Evolutionary conservation across 2,329 filamentous ascomycete genomes (phyloP).

Genomic region (Fusarium sp.): DNA sequence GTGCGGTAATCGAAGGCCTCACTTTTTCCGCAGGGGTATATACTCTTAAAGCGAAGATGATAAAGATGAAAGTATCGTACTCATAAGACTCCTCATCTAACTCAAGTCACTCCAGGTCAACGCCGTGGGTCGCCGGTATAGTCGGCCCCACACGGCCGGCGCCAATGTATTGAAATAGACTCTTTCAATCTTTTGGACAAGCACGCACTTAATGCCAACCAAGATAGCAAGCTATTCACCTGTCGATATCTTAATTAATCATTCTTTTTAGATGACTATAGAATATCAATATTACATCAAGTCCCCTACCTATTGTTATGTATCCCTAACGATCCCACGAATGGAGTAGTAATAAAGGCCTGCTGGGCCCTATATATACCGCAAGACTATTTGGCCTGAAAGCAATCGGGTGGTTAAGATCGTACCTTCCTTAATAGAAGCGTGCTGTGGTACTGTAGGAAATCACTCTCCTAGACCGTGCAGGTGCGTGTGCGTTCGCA

Average conservation of each 20-base stretch:
- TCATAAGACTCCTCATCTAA: neutral
- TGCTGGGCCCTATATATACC: neutral
- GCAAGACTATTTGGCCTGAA: neutral
- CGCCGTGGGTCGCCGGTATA: neutral
- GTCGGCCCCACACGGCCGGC: neutral
- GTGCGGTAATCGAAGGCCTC: neutral
- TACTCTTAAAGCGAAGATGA: neutral
- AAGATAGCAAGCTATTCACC: neutral
- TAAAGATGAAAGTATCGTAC: neutral
- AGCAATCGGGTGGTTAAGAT: neutral
- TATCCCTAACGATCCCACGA: neutral
- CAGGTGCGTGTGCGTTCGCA: neutral
- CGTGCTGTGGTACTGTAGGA: too few relatives aligned
- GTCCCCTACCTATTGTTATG: neutral
- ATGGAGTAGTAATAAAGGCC: neutral
- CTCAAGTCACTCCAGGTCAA: neutral
- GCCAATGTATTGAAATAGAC: neutral
- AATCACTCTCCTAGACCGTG: neutral
- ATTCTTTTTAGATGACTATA: neutral
- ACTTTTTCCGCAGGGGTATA: too few relatives aligned
- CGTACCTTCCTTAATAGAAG: neutral
- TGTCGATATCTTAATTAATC: too few relatives aligned
- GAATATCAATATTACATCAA: neutral
- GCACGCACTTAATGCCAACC: neutral
- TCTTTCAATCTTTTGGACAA: neutral